Evolutionary conservation across 257 asterid species (phyloP).

Genomic region (Coffea eugenioides): DNA sequence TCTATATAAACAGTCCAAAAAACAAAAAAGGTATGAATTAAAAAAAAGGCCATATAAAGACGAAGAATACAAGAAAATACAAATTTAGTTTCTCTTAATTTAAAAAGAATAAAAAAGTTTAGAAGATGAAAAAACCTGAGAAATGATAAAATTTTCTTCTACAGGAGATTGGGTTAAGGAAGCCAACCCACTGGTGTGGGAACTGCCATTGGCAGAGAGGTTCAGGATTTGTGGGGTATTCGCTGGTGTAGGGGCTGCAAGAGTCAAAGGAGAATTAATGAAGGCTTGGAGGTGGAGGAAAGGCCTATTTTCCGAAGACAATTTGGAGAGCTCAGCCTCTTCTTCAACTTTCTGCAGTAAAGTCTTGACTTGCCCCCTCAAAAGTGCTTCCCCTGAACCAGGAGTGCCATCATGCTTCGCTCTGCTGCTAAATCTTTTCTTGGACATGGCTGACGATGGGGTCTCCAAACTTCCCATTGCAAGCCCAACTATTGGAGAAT

Average conservation of each 20-base stretch:
- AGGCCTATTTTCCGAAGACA: constrained; percentile 41
- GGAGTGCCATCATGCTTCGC: constrained; percentile 42
- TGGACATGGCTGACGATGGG: constrained; percentile 76
- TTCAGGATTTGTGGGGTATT: constrained; percentile 65
- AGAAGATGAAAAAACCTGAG: constrained; percentile 44
- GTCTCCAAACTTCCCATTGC: constrained; percentile 69
- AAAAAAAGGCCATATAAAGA: too few species aligned
- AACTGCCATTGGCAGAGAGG: constrained; percentile 24
- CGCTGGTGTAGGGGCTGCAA: constrained; percentile 83
- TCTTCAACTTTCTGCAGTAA: constrained; percentile 89
- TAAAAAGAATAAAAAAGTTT: background rate
- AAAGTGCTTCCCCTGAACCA: constrained; percentile 87
- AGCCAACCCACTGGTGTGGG: constrained; percentile 16
- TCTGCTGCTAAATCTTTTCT: constrained; percentile 39
- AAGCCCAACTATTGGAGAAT: constrained; percentile 94
- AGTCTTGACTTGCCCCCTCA: constrained; percentile 91
- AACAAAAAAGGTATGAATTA: background rate
- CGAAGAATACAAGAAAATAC: background rate
- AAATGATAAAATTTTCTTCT: constrained; percentile 38
- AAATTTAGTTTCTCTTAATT: background rate
- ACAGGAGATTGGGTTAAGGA: constrained; percentile 36
- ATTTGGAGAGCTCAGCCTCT: constrained; percentile 62
- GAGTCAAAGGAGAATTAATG: constrained; percentile 50
- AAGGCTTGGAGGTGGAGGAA: constrained; percentile 46
- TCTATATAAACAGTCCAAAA: constrained; percentile 21